These are phyloP conservation scores for Nothophytophthora sp. DNA, from an alignment of 352 stramenopile genomes.

Conservation along the genomic window DNA sequence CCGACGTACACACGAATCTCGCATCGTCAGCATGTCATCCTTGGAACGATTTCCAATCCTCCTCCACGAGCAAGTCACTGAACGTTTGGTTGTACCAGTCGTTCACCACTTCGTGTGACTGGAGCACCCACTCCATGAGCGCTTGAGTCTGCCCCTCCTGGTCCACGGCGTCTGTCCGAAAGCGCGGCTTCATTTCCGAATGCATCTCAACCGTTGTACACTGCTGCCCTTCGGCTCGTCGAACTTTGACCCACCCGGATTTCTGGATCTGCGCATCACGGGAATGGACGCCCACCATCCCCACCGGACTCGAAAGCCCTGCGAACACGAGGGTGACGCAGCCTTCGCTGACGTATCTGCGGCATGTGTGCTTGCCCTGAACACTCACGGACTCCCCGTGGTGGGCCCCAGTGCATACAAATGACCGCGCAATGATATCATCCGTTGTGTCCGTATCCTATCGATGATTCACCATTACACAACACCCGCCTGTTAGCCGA, in stretches of 20 bases:
- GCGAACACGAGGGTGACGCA: constrained; percentile 22
- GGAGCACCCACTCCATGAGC: constrained; percentile 10
- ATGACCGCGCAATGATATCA: constrained; percentile 12
- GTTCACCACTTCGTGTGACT: constrained; percentile 6
- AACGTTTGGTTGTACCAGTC: constrained; percentile 20
- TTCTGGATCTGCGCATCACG: constrained; percentile 21
- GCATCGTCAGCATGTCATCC: no score
- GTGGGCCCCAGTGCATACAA: constrained; percentile 14
- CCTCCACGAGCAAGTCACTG: constrained; percentile 21
- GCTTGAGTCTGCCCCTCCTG: constrained; percentile 8
- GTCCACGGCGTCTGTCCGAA: constrained; percentile 5
- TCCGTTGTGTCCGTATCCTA: constrained; percentile 1
- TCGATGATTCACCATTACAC: no score
- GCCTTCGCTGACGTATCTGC: constrained; percentile 16
- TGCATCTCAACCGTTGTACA: constrained; percentile 16
- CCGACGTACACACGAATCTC: no score
- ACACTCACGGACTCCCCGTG: constrained; percentile 2
- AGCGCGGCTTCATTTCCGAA: constrained; percentile 11
- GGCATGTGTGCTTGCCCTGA: constrained; percentile 20
- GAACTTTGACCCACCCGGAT: constrained; percentile 26
- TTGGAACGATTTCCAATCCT: constrained; percentile 24
- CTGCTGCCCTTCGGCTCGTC: background rate
- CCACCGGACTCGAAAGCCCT: background rate
- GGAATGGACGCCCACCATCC: background rate
- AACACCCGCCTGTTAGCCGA: no score